Base-by-base conservation (phyloP, 345 rosid genomes). In the Corymbia maculata region DNA sequence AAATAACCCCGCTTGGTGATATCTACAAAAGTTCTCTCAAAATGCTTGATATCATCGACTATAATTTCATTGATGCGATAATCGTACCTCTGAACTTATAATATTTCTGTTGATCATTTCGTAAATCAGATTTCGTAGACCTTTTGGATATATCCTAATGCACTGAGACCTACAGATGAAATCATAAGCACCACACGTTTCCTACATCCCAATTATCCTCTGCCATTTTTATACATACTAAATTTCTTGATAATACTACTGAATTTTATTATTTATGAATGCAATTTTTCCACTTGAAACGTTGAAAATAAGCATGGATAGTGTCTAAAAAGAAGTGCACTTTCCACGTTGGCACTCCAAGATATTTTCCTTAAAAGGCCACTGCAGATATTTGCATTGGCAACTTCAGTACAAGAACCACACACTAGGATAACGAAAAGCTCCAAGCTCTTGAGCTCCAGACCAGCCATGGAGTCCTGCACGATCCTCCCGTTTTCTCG, bases 401-500 rank as follows among this genome's bases (percentile, higher is more conserved):
- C 82, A 75, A 15, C 82, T 75, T 36, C 49, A 19, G 4, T 0
- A 19, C 82, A 75, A 1, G 61, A 42, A 75, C 42, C 82, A 75
- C 82, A 9, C 82, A 44, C 82, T 0, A 19, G 3, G 82, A 75
- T 75, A 75, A 75, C 49, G 49, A 9, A 70, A 70, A 19, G 82
- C 47, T 10, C 28, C 82, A 9, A 36, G 82, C 49, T 75, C 44
- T 75, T 17, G 82, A 0, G 49, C 82, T 75, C 0, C 82, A 0
- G 82, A 19, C 49, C 49, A 75, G 49, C 82, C 82, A 75, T 75
- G 82, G 82, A 75, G 82, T 42, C 82, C 82, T 75, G 82, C 82
- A 75, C 82, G 0, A 19, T 75, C 87, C 88, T 90, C 17, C 88
- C 90, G 15, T 55, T 90, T 30, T 61, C 91, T 66, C 92, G 90